phyloP scores from a whole-genome alignment of 2,329 filamentous ascomycete species.

The Neofusicoccum parvum region DNA sequence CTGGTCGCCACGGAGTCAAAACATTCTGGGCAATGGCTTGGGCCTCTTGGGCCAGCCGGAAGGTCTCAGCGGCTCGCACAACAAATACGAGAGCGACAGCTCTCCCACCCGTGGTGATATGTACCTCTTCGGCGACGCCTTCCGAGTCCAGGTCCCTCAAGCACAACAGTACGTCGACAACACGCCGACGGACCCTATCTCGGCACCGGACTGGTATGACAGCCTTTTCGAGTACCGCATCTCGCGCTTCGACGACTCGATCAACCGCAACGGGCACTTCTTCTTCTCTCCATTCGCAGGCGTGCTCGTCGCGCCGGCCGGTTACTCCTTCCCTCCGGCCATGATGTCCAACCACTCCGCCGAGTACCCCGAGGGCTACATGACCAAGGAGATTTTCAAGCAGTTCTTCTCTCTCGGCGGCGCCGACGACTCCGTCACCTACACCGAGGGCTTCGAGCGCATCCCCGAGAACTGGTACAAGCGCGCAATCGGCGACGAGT shows the following conservation, averaged over 20 bases:
- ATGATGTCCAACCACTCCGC: constrained; percentile 41
- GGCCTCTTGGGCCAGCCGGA: constrained; percentile 51
- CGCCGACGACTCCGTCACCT: no score
- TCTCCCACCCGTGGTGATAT: constrained; percentile 57
- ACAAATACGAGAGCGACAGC: constrained; percentile 57
- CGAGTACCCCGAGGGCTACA: constrained; percentile 34
- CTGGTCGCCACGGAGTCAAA: constrained; percentile 36
- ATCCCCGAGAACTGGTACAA: no score
- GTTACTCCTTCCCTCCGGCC: constrained; percentile 31
- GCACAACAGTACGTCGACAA: not conserved
- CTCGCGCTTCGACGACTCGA: constrained; percentile 48
- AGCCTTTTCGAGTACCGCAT: constrained; percentile 50
- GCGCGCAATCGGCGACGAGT: constrained; percentile 45
- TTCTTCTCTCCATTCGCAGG: constrained; percentile 57
- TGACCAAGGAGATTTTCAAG: constrained; percentile 41
- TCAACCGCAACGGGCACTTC: constrained; percentile 54
- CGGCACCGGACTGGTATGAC: constrained; percentile 1
- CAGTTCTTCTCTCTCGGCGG: constrained; percentile 42
- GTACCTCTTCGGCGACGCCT: constrained; percentile 54
- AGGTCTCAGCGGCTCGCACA: constrained; percentile 55
- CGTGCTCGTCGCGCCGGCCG: constrained; percentile 41
- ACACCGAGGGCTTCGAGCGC: no score
- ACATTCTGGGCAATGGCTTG: constrained; percentile 38
- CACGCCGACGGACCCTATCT: not conserved
- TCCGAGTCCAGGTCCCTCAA: not conserved